Evolutionary conservation across 768 basidiomycete genomes (phyloP).

Genomic region (Paxillus ammoniavirescens): DNA sequence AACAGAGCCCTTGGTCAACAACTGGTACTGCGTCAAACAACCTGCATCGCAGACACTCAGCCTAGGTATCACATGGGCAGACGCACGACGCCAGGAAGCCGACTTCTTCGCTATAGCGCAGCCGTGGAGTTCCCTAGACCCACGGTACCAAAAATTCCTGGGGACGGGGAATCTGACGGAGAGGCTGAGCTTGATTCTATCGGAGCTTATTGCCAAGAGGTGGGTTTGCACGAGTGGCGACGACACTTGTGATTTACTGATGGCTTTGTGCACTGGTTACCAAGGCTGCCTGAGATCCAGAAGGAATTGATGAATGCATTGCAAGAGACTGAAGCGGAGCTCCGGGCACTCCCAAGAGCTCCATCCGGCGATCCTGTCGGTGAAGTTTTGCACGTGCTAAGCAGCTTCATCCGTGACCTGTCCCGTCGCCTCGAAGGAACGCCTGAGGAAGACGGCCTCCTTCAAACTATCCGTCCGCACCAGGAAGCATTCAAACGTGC

Average conservation of each 20-base stretch:
- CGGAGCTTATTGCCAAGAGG: conserved; percentile 59
- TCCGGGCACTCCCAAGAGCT: conserved; percentile 40
- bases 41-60: conserved; percentile 21
- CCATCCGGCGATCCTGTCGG: conserved; percentile 52
- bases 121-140: conserved; percentile 54
- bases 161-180: conserved; percentile 57
- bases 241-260: neutral
- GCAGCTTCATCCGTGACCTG: conserved; percentile 46
- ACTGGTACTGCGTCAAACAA: conserved; percentile 37
- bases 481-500: conserved; percentile 44
- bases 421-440: conserved; percentile 46
- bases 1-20: conserved; percentile 22
- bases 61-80: conserved; percentile 42
- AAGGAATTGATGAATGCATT: conserved; percentile 51
- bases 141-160: conserved; percentile 48
- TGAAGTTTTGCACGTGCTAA: conserved; percentile 49
- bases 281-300: conserved; percentile 59
- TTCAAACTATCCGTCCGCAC: conserved; percentile 51
- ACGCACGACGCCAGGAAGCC: conserved; percentile 56
- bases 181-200: conserved; percentile 55
- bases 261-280: neutral
- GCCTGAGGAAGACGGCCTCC: conserved; percentile 45
- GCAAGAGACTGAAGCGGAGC: conserved; percentile 31
- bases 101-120: conserved; percentile 48
- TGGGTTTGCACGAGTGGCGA: conserved; percentile 21